Evolutionary conservation across 2,329 filamentous ascomycete genomes (phyloP).

Genomic region (Chaetomiaceae sp.): DNA sequence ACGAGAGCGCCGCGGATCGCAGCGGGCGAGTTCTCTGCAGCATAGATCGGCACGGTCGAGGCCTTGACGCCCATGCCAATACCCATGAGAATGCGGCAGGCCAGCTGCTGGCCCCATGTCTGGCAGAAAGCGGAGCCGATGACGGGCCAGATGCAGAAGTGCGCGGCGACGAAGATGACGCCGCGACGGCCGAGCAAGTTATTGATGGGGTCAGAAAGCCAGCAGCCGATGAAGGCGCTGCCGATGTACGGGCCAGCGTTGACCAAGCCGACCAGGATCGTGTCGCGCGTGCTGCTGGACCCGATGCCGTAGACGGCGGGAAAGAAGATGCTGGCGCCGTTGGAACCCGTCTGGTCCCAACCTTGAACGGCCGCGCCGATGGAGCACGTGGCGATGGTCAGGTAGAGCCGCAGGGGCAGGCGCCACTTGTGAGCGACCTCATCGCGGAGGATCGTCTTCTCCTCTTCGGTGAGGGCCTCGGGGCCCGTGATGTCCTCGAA

Average conservation of each 20-base stretch:
- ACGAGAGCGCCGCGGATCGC: slow-evolving; percentile 67
- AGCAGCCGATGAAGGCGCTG: slow-evolving; percentile 50
- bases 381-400: slow-evolving; percentile 62
- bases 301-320: slow-evolving; percentile 47
- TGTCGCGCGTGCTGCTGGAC: slow-evolving; percentile 28
- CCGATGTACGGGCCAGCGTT: slow-evolving; percentile 51
- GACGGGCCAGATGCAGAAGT: slow-evolving; percentile 63
- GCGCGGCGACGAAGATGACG: slow-evolving; percentile 68
- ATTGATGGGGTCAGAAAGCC: slow-evolving; percentile 56
- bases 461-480: slow-evolving; percentile 51
- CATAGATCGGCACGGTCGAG: slow-evolving; percentile 67
- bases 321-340: slow-evolving; percentile 59
- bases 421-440: slow-evolving; percentile 64
- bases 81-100: slow-evolving; percentile 65
- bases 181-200: slow-evolving; percentile 39
- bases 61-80: slow-evolving; percentile 73
- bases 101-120: slow-evolving; percentile 65
- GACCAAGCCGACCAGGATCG: slow-evolving; percentile 56
- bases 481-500: slow-evolving; percentile 55
- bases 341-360: slow-evolving; percentile 61
- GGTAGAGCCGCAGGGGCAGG: slow-evolving; percentile 55
- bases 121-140: slow-evolving; percentile 67
- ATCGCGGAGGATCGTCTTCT: slow-evolving; percentile 52
- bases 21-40: slow-evolving; percentile 66
- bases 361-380: slow-evolving; percentile 65